Conservation (phyloP, 169 alveolate species). For the Eimeria necatrix region DNA sequence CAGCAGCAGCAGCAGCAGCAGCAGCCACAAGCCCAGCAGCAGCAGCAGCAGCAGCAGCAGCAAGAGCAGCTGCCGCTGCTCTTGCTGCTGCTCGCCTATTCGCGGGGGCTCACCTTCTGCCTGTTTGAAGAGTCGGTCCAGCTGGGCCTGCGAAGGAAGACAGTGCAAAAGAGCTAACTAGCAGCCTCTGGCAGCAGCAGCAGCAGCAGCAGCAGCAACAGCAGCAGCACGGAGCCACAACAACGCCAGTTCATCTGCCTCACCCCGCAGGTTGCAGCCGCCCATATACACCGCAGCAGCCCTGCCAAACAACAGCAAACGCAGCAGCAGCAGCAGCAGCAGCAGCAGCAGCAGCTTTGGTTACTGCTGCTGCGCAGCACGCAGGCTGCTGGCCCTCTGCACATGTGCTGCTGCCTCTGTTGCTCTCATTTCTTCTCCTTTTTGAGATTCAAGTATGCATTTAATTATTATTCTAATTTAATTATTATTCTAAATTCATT, state of each 20-base stretch:
- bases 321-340: too few relatives aligned
- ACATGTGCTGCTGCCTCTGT: too few relatives aligned
- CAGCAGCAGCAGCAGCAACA: too few relatives aligned
- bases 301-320: background rate
- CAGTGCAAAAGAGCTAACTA: background rate
- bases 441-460: too few relatives aligned
- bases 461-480: too few relatives aligned
- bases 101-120: conserved; percentile 6
- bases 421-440: too few relatives aligned
- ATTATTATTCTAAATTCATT: too few relatives aligned
- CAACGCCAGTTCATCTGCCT: background rate
- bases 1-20: conserved; percentile 71
- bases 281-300: conserved; percentile 19
- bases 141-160: background rate
- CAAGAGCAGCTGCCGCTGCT: background rate
- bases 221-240: too few relatives aligned
- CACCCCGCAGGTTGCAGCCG: conserved; percentile 22
- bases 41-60: background rate
- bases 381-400: too few relatives aligned
- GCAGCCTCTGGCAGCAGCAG: background rate
- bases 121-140: background rate
- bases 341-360: too few relatives aligned
- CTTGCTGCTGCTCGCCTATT: background rate
- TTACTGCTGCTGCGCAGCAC: too few relatives aligned
- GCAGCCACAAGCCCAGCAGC: too few relatives aligned